Base-by-base conservation (phyloP, 768 basidiomycete species). In the Pholiota microspora region DNA sequence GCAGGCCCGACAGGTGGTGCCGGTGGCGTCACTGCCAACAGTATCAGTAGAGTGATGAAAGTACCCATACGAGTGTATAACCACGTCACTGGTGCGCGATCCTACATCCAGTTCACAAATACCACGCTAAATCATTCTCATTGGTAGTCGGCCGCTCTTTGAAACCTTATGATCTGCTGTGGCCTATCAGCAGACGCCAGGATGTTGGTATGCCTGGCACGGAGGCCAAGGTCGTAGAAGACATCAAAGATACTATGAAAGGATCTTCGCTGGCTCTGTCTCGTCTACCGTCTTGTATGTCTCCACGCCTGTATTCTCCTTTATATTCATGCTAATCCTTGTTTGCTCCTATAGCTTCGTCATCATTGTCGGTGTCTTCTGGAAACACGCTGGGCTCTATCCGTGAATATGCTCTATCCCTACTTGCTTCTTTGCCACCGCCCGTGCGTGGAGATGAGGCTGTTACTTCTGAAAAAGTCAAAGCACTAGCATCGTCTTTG, bases 11-110 rank as follows among this genome's bases (percentile, higher is more conserved):
- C 61, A 15, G 38, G 62, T 63, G 69, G 48, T 62, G 71, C 54
- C 63, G 70, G 45, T 48, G 76, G 15, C 58, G 69, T 23, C 10
- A 75, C 73, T 40, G 73, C 69, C 31, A 80, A 76, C 58, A 83
- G 82, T 62, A 75, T 77, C 53, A 89, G 90, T 69, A 74, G 85
- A 29, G 81, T 94, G 2, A 92, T 96, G 88, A 90, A 89, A 48
- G 88, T 98, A 1, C 96, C 96, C 0, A 87, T 99, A 42, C 75
- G 94, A 21, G 77, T 98, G 4, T 98, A 97, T 71, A 94, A 92
- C 54, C 77, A 94, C 59, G 90, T 97, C 54, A 74, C 82, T 44
- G 83, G 94, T 94, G 60, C 47, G 85, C 3, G 1, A 3, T 42
- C 40, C 21, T 42, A 9, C 67, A 12, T 25, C 83, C n/a, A n/a